Conservation (phyloP, 1,284 basidiomycete genomes). For the Apiotrichum mycotoxinovorans region DNA sequence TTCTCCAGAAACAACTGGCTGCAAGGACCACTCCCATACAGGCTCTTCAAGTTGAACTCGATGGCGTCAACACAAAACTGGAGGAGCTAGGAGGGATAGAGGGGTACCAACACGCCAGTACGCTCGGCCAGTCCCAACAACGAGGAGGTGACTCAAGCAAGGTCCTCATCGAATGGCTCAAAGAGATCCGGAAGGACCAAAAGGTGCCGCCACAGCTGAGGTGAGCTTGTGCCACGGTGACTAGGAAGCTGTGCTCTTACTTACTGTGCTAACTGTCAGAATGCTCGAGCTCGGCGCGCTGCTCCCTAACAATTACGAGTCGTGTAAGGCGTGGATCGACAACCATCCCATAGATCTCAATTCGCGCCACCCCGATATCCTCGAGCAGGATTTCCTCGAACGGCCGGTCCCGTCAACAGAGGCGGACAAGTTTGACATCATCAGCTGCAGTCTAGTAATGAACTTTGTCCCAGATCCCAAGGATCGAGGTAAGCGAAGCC, state of each 20-base stretch:
- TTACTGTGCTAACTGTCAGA: conserved; percentile 48
- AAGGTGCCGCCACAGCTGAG: conserved; percentile 15
- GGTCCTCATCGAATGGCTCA: conserved; percentile 69
- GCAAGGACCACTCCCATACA: not conserved
- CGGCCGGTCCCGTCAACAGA: conserved; percentile 40
- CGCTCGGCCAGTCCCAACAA: conserved; percentile 69
- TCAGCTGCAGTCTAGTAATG: conserved; percentile 78
- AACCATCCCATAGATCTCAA: conserved; percentile 72
- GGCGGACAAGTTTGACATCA: conserved; percentile 63
- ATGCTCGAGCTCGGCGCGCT: conserved; percentile 82
- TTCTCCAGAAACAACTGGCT: conserved; percentile 24
- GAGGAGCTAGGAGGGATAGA: conserved; percentile 67
- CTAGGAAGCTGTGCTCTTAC: no score
- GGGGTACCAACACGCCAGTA: conserved; percentile 74
- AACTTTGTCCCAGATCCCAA: conserved; percentile 76
- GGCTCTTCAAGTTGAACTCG: conserved; percentile 40
- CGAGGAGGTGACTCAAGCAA: conserved; percentile 81
- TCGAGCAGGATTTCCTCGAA: conserved; percentile 74
- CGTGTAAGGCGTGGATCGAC: conserved; percentile 65
- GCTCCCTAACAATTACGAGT: conserved; percentile 70
- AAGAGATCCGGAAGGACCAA: conserved; percentile 50
- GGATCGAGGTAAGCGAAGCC: conserved; percentile 61
- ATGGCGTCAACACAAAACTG: conserved; percentile 60
- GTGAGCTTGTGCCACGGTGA: not conserved
- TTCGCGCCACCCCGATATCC: conserved; percentile 70